Evolutionary conservation across 768 basidiomycete genomes (phyloP), one percentile per base, ranked within the genome.

Genomic region (Russula ochroleuca): DNA sequence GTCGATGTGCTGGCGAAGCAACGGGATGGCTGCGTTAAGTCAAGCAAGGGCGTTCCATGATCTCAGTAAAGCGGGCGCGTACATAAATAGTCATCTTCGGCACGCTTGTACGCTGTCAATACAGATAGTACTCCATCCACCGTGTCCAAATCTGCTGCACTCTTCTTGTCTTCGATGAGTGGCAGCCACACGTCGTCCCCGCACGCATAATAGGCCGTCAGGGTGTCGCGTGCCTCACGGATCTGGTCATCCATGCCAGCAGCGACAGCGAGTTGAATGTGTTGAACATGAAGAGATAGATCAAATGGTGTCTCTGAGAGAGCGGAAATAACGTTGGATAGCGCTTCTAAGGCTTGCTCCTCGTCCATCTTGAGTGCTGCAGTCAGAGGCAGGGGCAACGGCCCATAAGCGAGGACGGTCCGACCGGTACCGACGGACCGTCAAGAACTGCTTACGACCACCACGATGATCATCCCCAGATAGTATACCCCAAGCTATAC

Each of bases 81-180:
- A 93, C 92, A 93, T 40, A 93, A 72, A 73, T 92, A 93, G 69
- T 94, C 92, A 11, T 72, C 75, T 69, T 87, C 87, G 23, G 92
- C 91, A 40, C 80, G 80, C n/a, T 77, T 74, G 72, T 86, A 93
- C 43, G 88, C 69, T 17, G 79, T 77, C 62, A 91, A 73, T 45
- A 92, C 70, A 50, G 84, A 83, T 49, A 81, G 68, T 23, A 83
- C 75, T 9, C 82, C 84, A 51, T 80, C 76, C 19, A 74, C 71
- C 2, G 81, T 81, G n/a, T 84, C 76, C 23, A 87, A 59, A 66
- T 87, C 77, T 2, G 79, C 77, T 0, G 76, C 69, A n/a, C 75
- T 71, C 53, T 79, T 72, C 72, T 85, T 88, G 21, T 78, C 74
- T 13, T 82, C 76, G 37, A 92, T 78, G 48, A 92, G 76, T 23